These are phyloP conservation scores for Penicillium sp. DNA, from an alignment of 2,329 filamentous ascomycete species.

Conservation along the genomic window DNA sequence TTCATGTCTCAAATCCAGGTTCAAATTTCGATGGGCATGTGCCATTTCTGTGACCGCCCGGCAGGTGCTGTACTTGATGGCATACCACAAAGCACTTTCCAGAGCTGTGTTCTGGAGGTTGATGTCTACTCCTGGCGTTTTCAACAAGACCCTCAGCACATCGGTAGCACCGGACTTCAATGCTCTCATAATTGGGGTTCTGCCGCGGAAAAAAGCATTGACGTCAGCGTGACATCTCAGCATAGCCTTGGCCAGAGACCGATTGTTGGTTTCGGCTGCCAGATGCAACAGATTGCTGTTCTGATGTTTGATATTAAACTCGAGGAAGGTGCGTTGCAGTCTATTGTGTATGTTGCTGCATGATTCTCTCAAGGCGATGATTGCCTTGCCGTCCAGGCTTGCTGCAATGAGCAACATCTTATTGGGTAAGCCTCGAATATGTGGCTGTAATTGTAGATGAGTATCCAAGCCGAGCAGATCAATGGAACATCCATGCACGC, in stretches of 20 bases:
- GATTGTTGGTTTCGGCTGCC: not conserved
- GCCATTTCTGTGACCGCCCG: not conserved
- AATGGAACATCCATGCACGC: not conserved
- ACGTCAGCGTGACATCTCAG: not conserved
- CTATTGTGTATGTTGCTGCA: not conserved
- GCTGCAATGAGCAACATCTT: not conserved
- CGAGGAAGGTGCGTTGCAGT: not conserved
- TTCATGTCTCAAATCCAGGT: not conserved
- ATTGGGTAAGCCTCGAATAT: not conserved
- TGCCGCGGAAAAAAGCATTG: conserved; percentile 1
- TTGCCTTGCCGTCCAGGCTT: not conserved
- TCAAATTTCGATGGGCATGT: not conserved
- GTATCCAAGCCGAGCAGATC: not conserved
- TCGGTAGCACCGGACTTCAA: conserved; percentile 1
- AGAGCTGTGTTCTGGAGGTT: not conserved
- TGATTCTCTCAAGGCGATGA: not conserved
- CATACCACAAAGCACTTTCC: conserved; percentile 3
- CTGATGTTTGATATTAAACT: not conserved
- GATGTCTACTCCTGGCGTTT: not conserved
- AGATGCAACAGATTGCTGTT: not conserved
- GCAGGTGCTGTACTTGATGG: not conserved
- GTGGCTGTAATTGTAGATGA: not conserved
- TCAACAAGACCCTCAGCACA: conserved; percentile 2
- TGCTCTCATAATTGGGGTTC: conserved; percentile 2
- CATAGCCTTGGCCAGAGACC: not conserved